Conservation (phyloP, 2,329 filamentous ascomycete genomes). For the Aspergillus hiratsukae region DNA sequence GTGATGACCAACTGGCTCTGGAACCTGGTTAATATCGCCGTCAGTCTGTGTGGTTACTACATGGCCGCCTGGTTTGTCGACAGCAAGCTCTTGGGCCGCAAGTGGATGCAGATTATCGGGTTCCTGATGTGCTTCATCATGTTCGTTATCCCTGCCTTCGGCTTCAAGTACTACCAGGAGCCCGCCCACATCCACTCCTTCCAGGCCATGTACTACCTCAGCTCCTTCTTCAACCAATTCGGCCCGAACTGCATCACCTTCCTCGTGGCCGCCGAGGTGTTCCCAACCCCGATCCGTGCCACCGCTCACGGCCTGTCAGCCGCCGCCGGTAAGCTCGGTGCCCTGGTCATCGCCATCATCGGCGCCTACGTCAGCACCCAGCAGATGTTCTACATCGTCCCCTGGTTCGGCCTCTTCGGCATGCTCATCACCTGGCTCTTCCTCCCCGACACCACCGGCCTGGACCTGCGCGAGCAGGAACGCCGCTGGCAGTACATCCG, state of each 20-base stretch:
- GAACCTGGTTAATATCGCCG: conserved; percentile 86
- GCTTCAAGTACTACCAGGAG: conserved; percentile 76
- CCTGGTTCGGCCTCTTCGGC: conserved; percentile 89
- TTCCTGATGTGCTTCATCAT: conserved; percentile 92
- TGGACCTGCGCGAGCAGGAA: conserved; percentile 96
- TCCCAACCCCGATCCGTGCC: conserved; percentile 86
- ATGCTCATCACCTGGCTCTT: conserved; percentile 79
- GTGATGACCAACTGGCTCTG: conserved; percentile 87
- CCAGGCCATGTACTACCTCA: conserved; percentile 97
- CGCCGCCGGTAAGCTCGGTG: conserved; percentile 81
- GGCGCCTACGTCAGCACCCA: conserved; percentile 91
- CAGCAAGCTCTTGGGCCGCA: conserved; percentile 94
- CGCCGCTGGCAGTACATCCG: conserved; percentile 87
- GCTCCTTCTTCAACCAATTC: conserved; percentile 98
- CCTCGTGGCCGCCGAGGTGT: conserved; percentile 94
- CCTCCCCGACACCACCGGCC: conserved; percentile 93
- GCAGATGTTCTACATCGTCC: conserved; percentile 85
- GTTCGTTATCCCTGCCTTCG: conserved; percentile 86
- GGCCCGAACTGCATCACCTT: conserved; percentile 95
- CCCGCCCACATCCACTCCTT: conserved; percentile 71
- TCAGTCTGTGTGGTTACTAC: conserved; percentile 86
- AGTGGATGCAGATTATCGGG: conserved; percentile 92
- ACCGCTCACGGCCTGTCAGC: conserved; percentile 92
- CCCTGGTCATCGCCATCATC: conserved; percentile 77
- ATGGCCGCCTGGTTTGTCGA: conserved; percentile 83